Conservation (phyloP, 2,329 filamentous ascomycete genomes). For the Neonectria faginata region DNA sequence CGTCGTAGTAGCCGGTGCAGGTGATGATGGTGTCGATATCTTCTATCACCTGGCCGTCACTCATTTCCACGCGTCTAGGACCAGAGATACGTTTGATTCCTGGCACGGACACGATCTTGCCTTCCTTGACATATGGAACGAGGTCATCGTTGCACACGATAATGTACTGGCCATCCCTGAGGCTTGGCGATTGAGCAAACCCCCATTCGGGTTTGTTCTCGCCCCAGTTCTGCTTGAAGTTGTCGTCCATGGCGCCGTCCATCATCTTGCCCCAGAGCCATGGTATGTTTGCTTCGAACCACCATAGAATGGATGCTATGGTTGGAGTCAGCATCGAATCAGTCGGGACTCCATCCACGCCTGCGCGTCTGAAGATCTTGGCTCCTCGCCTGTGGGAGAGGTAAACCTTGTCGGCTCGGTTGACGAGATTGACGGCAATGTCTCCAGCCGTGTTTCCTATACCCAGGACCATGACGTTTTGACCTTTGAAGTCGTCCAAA, state of each 20-base stretch:
- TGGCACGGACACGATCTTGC: not conserved
- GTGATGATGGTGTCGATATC: slow-evolving; percentile 7
- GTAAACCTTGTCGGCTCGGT: slow-evolving; percentile 7
- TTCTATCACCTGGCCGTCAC: slow-evolving; percentile 8
- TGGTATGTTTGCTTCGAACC: not conserved
- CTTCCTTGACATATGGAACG: not conserved
- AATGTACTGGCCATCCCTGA: not conserved
- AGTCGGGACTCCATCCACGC: not conserved
- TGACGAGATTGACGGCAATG: slow-evolving; percentile 3
- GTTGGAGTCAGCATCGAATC: slow-evolving; percentile 5
- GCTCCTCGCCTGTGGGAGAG: slow-evolving; percentile 11
- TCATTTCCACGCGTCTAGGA: slow-evolving; percentile 4
- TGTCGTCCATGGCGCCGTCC: slow-evolving; percentile 3
- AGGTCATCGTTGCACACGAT: not conserved
- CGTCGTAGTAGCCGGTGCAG: slow-evolving; percentile 7
- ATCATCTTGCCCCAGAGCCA: slow-evolving; percentile 6
- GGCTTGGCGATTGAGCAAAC: slow-evolving; percentile 1
- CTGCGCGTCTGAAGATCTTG: slow-evolving; percentile 1
- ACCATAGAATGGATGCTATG: not conserved
- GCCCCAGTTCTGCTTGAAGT: slow-evolving; percentile 14
- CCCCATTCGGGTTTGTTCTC: slow-evolving; percentile 13
- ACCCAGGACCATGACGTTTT: not conserved
- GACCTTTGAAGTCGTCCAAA: not conserved
- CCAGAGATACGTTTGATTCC: slow-evolving; percentile 2
- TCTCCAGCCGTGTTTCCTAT: slow-evolving; percentile 1